Conservation (phyloP, 2,329 filamentous ascomycete genomes). For the Ophiosphaerella herpotricha region DNA sequence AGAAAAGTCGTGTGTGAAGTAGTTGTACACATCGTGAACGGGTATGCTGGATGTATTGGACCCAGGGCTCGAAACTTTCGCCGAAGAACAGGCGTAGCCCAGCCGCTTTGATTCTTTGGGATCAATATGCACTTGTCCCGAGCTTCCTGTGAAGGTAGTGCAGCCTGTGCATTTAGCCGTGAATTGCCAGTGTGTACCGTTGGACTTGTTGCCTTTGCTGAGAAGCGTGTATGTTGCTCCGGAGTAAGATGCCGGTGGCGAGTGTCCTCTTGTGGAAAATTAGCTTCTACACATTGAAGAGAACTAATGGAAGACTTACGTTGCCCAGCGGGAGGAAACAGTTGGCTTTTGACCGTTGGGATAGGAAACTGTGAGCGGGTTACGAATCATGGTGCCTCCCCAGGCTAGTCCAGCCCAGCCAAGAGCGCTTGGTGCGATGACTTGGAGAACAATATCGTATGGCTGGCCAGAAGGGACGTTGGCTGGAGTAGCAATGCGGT, state of each 20-base stretch:
- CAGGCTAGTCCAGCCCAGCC: constrained; percentile 39
- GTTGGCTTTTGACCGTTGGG: constrained; percentile 31
- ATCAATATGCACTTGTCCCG: constrained; percentile 21
- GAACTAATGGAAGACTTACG: constrained; percentile 19
- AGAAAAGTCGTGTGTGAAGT: constrained; percentile 35
- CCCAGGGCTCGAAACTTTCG: constrained; percentile 24
- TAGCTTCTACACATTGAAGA: not conserved
- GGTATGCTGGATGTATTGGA: constrained; percentile 27
- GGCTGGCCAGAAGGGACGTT: constrained; percentile 19
- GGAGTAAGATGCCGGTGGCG: constrained; percentile 26
- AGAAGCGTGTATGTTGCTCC: constrained; percentile 31
- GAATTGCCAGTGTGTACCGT: constrained; percentile 39
- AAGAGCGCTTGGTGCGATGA: constrained; percentile 29
- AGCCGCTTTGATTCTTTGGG: constrained; percentile 25
- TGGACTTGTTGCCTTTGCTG: constrained; percentile 31
- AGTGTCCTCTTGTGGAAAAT: constrained; percentile 22
- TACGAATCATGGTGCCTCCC: constrained; percentile 39
- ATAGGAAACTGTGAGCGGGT: constrained; percentile 37
- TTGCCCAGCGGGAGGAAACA: constrained; percentile 36
- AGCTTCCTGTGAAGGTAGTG: constrained; percentile 26
- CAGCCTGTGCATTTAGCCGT: constrained; percentile 39
- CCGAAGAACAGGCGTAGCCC: constrained; percentile 28
- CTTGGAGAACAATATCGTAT: constrained; percentile 37
- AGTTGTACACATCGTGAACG: constrained; percentile 36
- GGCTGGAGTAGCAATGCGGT: constrained; percentile 34